These are phyloP conservation scores for Pinus albicaulis DNA, from an alignment of 75 land plant species.

Conservation along the genomic window DNA sequence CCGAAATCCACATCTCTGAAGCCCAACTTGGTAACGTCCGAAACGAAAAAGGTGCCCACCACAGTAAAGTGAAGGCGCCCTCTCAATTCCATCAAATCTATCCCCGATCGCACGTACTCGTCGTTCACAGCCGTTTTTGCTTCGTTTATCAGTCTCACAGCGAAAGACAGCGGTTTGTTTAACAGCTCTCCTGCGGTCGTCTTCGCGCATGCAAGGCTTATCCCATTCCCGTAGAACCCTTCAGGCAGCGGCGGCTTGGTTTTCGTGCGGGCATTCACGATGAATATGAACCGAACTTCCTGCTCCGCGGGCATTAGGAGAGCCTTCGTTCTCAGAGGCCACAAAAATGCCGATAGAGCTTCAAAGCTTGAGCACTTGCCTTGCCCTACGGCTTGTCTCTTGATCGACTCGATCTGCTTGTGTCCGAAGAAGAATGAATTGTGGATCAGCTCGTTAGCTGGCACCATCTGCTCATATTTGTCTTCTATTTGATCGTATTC, in stretches of 20 bases:
- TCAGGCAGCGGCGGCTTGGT: slow-evolving; percentile 28
- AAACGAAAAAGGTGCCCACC: slow-evolving; percentile 27
- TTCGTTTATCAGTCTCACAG: slow-evolving; percentile 48
- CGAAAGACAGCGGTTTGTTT: slow-evolving; percentile 39
- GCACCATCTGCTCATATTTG: background rate
- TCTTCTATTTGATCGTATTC: slow-evolving; percentile 32
- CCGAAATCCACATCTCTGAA: slow-evolving; percentile 39
- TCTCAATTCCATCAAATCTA: slow-evolving; percentile 49
- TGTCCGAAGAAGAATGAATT: slow-evolving; percentile 39
- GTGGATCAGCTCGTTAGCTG: slow-evolving; percentile 9
- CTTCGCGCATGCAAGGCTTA: slow-evolving; percentile 51
- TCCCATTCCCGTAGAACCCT: slow-evolving; percentile 32
- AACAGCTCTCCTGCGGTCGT: slow-evolving; percentile 44
- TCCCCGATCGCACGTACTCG: slow-evolving; percentile 64
- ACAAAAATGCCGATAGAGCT: too few relatives aligned
- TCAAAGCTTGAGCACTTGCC: too few relatives aligned
- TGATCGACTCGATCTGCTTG: slow-evolving; percentile 14
- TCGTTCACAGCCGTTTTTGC: slow-evolving; percentile 50
- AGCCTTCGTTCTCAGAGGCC: too few relatives aligned
- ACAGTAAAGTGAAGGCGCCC: slow-evolving; percentile 23
- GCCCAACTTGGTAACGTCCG: slow-evolving; percentile 30
- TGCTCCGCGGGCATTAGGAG: too few relatives aligned
- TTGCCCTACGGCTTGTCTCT: background rate
- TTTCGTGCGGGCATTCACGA: background rate
- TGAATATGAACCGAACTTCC: background rate